phyloP scores from a whole-genome alignment of 1,284 basidiomycete genomes.

The Neolentinus lepideus region DNA sequence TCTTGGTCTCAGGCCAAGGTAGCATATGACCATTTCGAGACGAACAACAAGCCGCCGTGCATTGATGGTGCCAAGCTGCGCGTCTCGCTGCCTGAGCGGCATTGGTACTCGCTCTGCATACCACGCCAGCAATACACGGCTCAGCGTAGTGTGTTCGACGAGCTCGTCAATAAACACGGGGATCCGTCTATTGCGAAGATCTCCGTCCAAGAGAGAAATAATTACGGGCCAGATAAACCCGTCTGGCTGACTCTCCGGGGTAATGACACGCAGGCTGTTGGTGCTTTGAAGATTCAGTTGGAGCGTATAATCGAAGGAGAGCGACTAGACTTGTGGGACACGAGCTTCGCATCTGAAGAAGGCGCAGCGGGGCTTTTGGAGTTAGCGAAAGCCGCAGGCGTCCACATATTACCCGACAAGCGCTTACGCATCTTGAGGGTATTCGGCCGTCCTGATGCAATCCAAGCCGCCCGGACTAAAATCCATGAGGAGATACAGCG shows the following conservation, averaged over 20 bases:
- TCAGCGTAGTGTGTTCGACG: background rate
- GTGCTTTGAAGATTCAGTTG: background rate
- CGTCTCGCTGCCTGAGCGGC: background rate
- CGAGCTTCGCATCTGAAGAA: background rate
- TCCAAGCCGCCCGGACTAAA: background rate
- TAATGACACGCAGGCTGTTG: background rate
- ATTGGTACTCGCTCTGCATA: background rate
- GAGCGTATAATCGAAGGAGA: background rate
- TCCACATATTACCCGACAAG: background rate
- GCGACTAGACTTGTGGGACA: background rate
- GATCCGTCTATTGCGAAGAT: background rate
- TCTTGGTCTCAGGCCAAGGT: background rate
- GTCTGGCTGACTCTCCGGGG: background rate
- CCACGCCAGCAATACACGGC: background rate
- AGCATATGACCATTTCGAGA: background rate
- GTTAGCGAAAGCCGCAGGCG: background rate
- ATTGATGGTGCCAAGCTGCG: background rate
- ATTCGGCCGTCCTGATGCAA: background rate
- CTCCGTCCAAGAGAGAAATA: background rate
- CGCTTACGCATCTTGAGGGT: background rate
- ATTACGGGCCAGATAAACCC: background rate
- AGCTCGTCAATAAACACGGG: background rate
- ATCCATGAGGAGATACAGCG: background rate
- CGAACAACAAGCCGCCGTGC: background rate
- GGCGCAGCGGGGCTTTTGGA: background rate